Percentiles rank a stretch among this genome's conserved stretches.
phyloP scores from a whole-genome alignment of 2,329 filamentous ascomycete species.

The Apiospora pterosperma region DNA sequence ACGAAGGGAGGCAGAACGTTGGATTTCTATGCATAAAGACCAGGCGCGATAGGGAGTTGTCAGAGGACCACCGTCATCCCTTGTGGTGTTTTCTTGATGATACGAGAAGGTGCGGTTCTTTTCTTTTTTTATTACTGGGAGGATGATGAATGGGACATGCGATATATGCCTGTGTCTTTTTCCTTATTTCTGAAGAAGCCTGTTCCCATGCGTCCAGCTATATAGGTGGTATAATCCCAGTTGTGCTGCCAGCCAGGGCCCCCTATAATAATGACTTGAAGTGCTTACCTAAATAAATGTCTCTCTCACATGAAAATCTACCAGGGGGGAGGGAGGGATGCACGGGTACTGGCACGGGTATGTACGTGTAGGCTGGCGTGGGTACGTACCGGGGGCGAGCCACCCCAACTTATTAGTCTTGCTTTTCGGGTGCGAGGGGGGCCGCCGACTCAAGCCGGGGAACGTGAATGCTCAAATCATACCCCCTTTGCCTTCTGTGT shows the following conservation, averaged over 20 bases:
- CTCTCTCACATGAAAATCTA: background rate
- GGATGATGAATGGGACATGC: background rate
- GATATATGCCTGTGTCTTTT: slow-evolving; percentile 2
- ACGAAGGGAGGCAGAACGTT: background rate
- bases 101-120: background rate
- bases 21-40: slow-evolving; percentile 4
- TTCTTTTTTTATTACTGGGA: background rate
- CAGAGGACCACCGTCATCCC: background rate
- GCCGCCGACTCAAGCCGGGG: slow-evolving; percentile 1
- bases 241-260: background rate
- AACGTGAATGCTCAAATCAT: background rate
- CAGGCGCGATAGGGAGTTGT: slow-evolving; percentile 4
- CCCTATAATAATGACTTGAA: background rate
- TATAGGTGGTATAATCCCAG: background rate
- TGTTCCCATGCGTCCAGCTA: background rate
- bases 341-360: background rate
- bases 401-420: background rate
- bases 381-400: background rate
- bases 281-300: background rate
- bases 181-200: background rate
- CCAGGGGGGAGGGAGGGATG: background rate
- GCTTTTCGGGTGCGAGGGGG: background rate
- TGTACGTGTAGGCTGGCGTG: background rate
- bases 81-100: slow-evolving; percentile 1
- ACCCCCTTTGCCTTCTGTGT: background rate